Percentiles rank a stretch among this genome's conserved stretches.
These are phyloP conservation scores for Schizothecium vesticola DNA, from an alignment of 495 filamentous ascomycete species.

Conservation along the genomic window DNA sequence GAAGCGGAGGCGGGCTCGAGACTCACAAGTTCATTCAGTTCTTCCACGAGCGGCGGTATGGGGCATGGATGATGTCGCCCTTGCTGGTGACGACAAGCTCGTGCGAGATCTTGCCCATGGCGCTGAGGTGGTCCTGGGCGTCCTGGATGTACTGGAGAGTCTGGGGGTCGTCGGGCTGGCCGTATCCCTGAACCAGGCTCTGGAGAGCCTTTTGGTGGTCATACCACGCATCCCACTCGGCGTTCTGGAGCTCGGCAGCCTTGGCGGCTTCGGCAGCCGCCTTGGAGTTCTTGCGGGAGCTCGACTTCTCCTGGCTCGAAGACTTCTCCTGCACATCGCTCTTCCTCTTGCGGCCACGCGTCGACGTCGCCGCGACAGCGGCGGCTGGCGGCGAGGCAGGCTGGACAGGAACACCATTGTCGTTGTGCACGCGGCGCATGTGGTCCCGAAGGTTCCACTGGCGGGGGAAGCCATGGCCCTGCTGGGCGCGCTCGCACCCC, in stretches of 20 bases:
- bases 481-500: slow-evolving; percentile 73
- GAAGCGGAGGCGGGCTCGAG: background rate
- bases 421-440: slow-evolving; percentile 89
- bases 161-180: slow-evolving; percentile 41
- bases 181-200: slow-evolving; percentile 36
- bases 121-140: slow-evolving; percentile 38
- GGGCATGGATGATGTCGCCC: slow-evolving; percentile 19
- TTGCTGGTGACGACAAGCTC: slow-evolving; percentile 19
- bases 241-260: slow-evolving; percentile 26
- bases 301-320: slow-evolving; percentile 30
- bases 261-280: slow-evolving; percentile 26
- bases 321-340: slow-evolving; percentile 36
- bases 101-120: slow-evolving; percentile 39
- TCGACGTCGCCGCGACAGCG: slow-evolving; percentile 25
- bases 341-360: slow-evolving; percentile 47
- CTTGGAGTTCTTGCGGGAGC: slow-evolving; percentile 38
- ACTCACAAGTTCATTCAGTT: slow-evolving; percentile 19
- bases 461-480: slow-evolving; percentile 82
- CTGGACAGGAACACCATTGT: slow-evolving; percentile 44
- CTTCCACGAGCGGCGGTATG: slow-evolving; percentile 27
- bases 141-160: slow-evolving; percentile 40
- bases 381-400: slow-evolving; percentile 34
- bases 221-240: slow-evolving; percentile 42
- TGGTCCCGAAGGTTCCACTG: slow-evolving; percentile 93
- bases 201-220: slow-evolving; percentile 44